Percentiles rank a stretch among this genome's conserved stretches.
Conservation (phyloP, 192 early-diverging fungal species). For the Diversispora epigaea region DNA sequence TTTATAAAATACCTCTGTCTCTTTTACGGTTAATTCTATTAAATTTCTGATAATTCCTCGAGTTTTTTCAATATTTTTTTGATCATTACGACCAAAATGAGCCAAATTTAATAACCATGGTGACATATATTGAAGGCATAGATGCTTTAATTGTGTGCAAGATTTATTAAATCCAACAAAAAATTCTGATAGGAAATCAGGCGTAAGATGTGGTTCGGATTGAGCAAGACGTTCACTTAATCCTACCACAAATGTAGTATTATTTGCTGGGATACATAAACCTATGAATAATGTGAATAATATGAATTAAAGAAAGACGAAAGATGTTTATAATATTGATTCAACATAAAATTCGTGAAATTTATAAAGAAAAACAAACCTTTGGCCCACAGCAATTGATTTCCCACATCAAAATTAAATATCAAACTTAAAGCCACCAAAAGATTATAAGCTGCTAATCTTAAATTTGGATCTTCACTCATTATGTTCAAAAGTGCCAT, state of each 20-base stretch:
- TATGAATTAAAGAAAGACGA: not conserved
- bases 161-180: constrained; percentile 80
- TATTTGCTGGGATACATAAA: constrained; percentile 88
- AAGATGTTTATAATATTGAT: no score
- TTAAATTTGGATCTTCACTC: constrained; percentile 74
- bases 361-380: constrained; percentile 31
- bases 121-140: constrained; percentile 84
- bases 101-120: constrained; percentile 87
- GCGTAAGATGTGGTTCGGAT: constrained; percentile 74
- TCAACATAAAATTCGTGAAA: no score
- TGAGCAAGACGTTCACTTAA: constrained; percentile 81
- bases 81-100: constrained; percentile 52
- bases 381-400: constrained; percentile 73
- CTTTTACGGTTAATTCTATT: constrained; percentile 80
- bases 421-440: constrained; percentile 78
- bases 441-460: constrained; percentile 87
- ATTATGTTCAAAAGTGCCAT: constrained; percentile 90
- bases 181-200: constrained; percentile 87
- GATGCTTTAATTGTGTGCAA: constrained; percentile 68
- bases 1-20: constrained; percentile 55
- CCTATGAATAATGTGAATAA: constrained; percentile 40
- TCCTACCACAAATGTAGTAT: constrained; percentile 74
- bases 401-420: constrained; percentile 83
- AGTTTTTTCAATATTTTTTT: constrained; percentile 59
- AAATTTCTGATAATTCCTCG: constrained; percentile 76